These are phyloP conservation scores for Zychaea mexicana DNA, from an alignment of 371 early-diverging fungal genomes.

Conservation along the genomic window DNA sequence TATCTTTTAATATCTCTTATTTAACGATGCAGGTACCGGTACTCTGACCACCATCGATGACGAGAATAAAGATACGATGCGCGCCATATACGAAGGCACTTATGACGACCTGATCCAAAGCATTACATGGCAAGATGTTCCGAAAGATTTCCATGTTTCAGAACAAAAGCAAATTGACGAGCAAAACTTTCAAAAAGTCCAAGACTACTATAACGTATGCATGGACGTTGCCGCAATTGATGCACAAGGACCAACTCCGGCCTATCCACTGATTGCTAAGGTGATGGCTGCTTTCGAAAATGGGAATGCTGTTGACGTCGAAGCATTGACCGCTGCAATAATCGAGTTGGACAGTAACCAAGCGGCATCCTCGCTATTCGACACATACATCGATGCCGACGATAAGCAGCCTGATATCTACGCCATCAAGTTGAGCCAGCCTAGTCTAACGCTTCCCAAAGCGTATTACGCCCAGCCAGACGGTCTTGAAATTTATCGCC, in stretches of 20 bases:
- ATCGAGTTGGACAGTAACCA: neutral
- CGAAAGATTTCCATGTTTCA: neutral
- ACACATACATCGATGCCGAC: slow-evolving; percentile 29
- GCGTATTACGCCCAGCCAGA: slow-evolving; percentile 53
- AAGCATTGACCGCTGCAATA: neutral
- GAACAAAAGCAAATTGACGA: neutral
- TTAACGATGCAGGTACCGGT: slow-evolving; percentile 26
- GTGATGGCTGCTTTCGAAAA: slow-evolving; percentile 9
- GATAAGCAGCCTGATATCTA: slow-evolving; percentile 48
- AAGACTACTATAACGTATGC: slow-evolving; percentile 50
- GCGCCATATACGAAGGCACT: slow-evolving; percentile 19
- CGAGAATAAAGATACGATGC: slow-evolving; percentile 30
- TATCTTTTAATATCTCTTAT: neutral
- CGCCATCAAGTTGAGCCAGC: slow-evolving; percentile 45
- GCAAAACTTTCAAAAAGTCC: slow-evolving; percentile 45
- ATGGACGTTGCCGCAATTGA: slow-evolving; percentile 45
- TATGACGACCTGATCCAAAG: slow-evolving; percentile 22
- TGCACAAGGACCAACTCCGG: slow-evolving; percentile 48
- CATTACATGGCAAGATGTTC: neutral
- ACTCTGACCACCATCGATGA: slow-evolving; percentile 31
- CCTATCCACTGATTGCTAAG: slow-evolving; percentile 31
- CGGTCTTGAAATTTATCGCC: slow-evolving; percentile 26
- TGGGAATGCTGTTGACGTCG: neutral
- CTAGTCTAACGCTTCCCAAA: slow-evolving; percentile 59
- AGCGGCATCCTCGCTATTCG: slow-evolving; percentile 14